Conservation (phyloP, 129 eudicot species). For the Sambucus nigra region DNA sequence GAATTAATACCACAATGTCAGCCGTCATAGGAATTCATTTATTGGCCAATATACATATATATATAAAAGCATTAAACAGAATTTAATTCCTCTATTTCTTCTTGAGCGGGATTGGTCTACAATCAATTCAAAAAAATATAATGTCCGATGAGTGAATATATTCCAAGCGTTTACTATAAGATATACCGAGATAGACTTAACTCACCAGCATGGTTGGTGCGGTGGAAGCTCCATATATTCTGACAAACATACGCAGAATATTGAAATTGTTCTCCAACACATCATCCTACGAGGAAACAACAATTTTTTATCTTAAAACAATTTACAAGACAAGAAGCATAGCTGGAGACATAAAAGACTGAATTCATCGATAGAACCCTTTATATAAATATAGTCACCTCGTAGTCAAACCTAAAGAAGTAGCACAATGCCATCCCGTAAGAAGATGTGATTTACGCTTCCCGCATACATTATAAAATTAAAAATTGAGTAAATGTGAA, state of each 20-base stretch:
- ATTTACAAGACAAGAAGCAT: background rate
- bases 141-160: background rate
- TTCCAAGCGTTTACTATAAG: background rate
- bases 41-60: no score
- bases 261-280: constrained; percentile 81
- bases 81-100: no score
- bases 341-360: background rate
- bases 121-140: no score
- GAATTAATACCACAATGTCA: no score
- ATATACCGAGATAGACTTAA: background rate
- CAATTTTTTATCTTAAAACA: background rate
- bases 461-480: constrained; percentile 11
- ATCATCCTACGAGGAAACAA: constrained; percentile 53
- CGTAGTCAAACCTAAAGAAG: constrained; percentile 78
- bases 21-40: no score
- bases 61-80: no score
- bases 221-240: constrained; percentile 63
- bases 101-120: no score
- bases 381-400: constrained; percentile 41
- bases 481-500: background rate
- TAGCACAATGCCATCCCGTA: constrained; percentile 12
- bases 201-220: constrained; percentile 82
- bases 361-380: background rate
- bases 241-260: constrained; percentile 83
- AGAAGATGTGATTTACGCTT: constrained; percentile 12